Base-by-base conservation (phyloP, 352 stramenopile species). In the Globisporangium splendens region DNA sequence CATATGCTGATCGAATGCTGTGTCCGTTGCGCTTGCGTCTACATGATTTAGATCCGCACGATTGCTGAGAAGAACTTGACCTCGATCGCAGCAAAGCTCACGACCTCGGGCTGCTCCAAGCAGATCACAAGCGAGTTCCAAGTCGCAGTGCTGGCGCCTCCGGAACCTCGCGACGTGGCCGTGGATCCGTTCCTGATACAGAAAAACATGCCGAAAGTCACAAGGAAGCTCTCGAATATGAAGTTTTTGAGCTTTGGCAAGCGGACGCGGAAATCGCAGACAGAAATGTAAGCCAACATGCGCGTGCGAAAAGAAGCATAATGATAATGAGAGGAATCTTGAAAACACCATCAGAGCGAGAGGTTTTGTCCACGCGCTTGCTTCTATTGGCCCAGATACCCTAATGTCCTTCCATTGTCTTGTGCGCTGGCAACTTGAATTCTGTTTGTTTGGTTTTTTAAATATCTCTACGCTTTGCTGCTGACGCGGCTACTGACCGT, bases 211-310 rank as follows among this genome's bases (percentile, higher is more conserved):
- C 75, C 73, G 5, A 62, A 81, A 46, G 59, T 10, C 28, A 35
- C 71, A 17, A 91, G 89, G 61, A 89, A 91, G 61, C 68, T 91
- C 52, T 83, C 72, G 41, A 91, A 93, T 61, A 88, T 90, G 72
- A 89, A 86, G 54, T 91, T 93, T 44, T 68, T 93, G 55, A 70
- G 75, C 42, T 87, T 87, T 60, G 77, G 77, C 24, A 86, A 84
- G 65, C 78, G 78, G 35, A 72, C 65, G 18, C 72, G 70, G 39
- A 84, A 84, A 55, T 71, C 49, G 42, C 39, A 68, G 41, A 68
- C 61, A 0, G 70, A 82, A 39, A 47, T 38, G 43, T 72, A 62
- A 60, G 68, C n/a, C 49, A 52, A 56, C 54, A 31, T 5, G 46
- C 46, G 28, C n/a, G 46, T 13, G 46, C 10, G 8, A 2, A 31